These are phyloP conservation scores for Capsella bursapastoris DNA, from an alignment of 345 rosid species.

Conservation along the genomic window DNA sequence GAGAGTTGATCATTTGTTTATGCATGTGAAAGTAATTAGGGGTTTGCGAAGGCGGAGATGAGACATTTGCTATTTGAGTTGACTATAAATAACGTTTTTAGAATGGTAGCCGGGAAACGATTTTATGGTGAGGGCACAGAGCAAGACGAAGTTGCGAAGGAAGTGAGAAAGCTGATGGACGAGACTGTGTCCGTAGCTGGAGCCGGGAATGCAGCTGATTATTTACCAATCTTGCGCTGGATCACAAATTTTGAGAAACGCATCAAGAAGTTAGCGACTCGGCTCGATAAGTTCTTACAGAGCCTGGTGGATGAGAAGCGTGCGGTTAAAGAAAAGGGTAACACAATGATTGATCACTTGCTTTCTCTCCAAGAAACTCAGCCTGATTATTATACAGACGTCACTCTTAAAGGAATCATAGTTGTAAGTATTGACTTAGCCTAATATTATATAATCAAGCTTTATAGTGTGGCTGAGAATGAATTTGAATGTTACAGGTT, in stretches of 20 bases:
- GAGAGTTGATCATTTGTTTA: too few species aligned
- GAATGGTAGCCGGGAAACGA: constrained; percentile 58
- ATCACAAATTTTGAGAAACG: constrained; percentile 34
- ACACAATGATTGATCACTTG: constrained; percentile 59
- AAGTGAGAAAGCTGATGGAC: constrained; percentile 9
- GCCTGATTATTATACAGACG: constrained; percentile 54
- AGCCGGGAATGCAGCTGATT: constrained; percentile 38
- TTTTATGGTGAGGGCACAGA: constrained; percentile 39
- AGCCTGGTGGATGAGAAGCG: constrained; percentile 52
- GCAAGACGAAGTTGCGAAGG: constrained; percentile 8
- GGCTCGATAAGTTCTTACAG: constrained; percentile 50
- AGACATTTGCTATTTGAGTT: constrained; percentile 23
- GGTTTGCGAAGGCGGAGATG: constrained; percentile 27
- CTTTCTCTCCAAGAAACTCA: constrained; percentile 53
- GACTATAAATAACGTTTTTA: constrained; percentile 49
- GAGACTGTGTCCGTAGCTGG: constrained; percentile 15
- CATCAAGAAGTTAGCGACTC: constrained; percentile 35
- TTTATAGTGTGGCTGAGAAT: too few species aligned
- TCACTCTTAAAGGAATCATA: constrained; percentile 55
- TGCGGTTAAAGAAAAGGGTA: constrained; percentile 19
- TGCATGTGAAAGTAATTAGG: neutral
- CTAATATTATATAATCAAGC: too few species aligned
- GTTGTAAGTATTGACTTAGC: constrained; percentile 20
- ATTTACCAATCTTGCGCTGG: constrained; percentile 46
- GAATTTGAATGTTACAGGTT: neutral